Evolutionary conservation across 2,329 filamentous ascomycete species (phyloP).

Genomic region (Phialophora expanda): DNA sequence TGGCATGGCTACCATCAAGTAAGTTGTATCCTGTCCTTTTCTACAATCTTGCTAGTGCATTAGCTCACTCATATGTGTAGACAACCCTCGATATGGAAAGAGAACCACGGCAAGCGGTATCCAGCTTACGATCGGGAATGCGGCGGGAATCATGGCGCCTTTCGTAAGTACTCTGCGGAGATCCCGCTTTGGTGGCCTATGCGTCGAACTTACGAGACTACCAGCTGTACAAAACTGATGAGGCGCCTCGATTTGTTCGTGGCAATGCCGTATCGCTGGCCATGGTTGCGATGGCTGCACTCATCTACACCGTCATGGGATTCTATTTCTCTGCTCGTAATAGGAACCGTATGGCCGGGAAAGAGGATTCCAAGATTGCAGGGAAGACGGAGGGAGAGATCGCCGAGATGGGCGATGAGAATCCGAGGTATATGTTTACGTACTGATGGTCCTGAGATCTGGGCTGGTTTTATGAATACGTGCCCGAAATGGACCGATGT

Average conservation of each 20-base stretch:
- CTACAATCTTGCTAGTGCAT: slow-evolving; percentile 40
- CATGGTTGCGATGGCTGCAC: slow-evolving; percentile 61
- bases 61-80: slow-evolving; percentile 62
- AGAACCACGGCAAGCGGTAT: slow-evolving; percentile 70
- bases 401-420: slow-evolving; percentile 51
- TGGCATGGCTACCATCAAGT: slow-evolving; percentile 57
- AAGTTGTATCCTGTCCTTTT: slow-evolving; percentile 8
- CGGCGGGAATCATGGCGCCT: slow-evolving; percentile 73
- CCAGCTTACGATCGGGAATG: slow-evolving; percentile 52
- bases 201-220: slow-evolving; percentile 1
- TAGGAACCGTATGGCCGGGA: slow-evolving; percentile 44
- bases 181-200: neutral
- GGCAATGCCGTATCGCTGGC: slow-evolving; percentile 67
- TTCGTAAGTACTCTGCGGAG: slow-evolving; percentile 58
- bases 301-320: slow-evolving; percentile 62
- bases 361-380: slow-evolving; percentile 48
- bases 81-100: slow-evolving; percentile 76
- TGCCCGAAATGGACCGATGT: neutral
- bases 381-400: slow-evolving; percentile 51
- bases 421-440: slow-evolving; percentile 47
- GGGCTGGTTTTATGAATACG: neutral
- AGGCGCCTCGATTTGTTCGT: slow-evolving; percentile 63
- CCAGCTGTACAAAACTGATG: slow-evolving; percentile 48
- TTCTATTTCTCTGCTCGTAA: slow-evolving; percentile 59
- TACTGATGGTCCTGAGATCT: slow-evolving; percentile 40